Percentiles rank a stretch among this genome's conserved stretches.
Conservation (phyloP, 2,329 filamentous ascomycete genomes). For the Aphanocladium album region DNA sequence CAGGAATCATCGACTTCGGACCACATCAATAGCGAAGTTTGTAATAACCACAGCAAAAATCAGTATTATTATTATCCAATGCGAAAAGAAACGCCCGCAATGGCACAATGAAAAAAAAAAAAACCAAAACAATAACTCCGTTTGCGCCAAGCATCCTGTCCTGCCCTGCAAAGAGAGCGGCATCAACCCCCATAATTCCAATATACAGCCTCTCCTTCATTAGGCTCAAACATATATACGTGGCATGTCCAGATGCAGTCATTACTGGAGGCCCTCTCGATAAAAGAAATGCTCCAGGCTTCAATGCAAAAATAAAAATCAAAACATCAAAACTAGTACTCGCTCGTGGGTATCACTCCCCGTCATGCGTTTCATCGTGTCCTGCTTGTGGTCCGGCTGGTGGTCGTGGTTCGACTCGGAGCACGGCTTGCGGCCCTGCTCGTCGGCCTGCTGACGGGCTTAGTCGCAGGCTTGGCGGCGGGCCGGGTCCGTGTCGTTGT, state of each 20-base stretch:
- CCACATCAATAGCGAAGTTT: too few relatives aligned
- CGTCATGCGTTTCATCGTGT: conserved; percentile 6
- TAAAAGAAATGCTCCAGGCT: background rate
- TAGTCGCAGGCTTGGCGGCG: background rate
- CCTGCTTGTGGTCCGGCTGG: conserved; percentile 6
- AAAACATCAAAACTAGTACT: conserved; percentile 3
- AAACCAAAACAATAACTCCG: conserved; percentile 6
- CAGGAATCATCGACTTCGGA: too few relatives aligned
- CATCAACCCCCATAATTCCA: background rate
- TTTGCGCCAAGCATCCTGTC: background rate
- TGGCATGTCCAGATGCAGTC: conserved; percentile 3
- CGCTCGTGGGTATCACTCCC: conserved; percentile 3
- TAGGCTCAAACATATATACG: conserved; percentile 3
- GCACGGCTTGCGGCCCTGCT: conserved; percentile 6
- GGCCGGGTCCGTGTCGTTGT: conserved; percentile 3
- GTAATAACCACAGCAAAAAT: background rate
- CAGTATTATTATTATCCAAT: conserved; percentile 5
- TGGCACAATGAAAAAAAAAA: conserved; percentile 4
- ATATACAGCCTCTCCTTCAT: background rate
- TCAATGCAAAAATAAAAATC: background rate
- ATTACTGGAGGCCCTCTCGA: background rate
- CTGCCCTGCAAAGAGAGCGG: background rate
- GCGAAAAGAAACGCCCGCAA: background rate
- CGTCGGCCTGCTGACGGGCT: conserved; percentile 7
- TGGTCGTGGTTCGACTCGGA: background rate